Evolutionary conservation across 2,329 filamentous ascomycete species (phyloP), one percentile per base, ranked within the genome.

Genomic region (Emergomyces africanus): DNA sequence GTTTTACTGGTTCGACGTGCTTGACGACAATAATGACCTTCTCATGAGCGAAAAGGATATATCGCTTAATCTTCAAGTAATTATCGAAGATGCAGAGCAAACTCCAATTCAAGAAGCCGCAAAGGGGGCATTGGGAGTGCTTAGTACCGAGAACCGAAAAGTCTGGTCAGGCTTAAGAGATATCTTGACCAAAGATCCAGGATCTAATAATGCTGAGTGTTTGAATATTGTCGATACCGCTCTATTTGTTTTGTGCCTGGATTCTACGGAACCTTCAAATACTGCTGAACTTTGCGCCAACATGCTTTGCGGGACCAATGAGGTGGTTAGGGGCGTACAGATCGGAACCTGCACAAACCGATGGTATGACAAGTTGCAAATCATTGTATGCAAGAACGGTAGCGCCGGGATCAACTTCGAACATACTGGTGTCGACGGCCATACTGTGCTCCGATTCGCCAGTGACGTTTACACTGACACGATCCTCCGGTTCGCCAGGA

Each of bases 361-460:
- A 62, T 99, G 94, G 94, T 99, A 99, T 69, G 94, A 99, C 76
- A 99, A 99, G 77, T 80, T 99, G 54, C 94, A 99, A 71, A 96
- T 99, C 63, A 97, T 99, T 58, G 94, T 99, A 56, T 97, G 94
- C 80, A 95, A 96, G 77, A 99, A 97, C 74, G 94, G 94, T 60
- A 96, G 90, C 69, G 94, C 94, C 0, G 94, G 94, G 5, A 97
- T 99, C 83, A 99, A 99, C 75, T 97, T 99, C 68, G 94, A 99
- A 72, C 94, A 99, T 69, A 99, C 94, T 0, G 94, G 94, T 64
- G 92, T 99, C 5, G 94, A 99, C 68, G 94, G 94, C 0, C 94
- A 99, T 71, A 99, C 94, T 0, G 94, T 99, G 25, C 81, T 99
- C 57, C 87, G 94, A 5, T 97, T 99, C 67, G 94, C 94, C 18